These are phyloP conservation scores for Phoenix roebelenii DNA, from an alignment of 176 grass and related monocot genomes.

Conservation along the genomic window DNA sequence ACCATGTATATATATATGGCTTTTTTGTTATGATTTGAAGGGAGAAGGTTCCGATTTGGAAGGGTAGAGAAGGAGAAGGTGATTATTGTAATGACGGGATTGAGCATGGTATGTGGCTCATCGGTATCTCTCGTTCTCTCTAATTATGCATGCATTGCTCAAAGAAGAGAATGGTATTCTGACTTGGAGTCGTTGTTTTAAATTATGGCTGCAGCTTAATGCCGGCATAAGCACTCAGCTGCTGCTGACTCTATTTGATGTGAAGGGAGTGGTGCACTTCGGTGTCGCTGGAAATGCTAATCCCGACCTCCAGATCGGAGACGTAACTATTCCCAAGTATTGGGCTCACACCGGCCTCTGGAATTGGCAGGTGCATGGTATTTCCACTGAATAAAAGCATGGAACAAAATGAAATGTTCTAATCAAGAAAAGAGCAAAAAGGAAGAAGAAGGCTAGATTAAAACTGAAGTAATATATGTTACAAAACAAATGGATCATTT, in stretches of 20 bases:
- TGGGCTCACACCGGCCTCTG: conserved; percentile 63
- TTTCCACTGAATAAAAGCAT: too few species aligned
- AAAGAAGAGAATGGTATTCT: too few species aligned
- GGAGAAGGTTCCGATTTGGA: conserved; percentile 55
- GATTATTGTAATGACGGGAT: conserved; percentile 64
- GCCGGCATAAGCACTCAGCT: conserved; percentile 43
- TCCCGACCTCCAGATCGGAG: conserved; percentile 37
- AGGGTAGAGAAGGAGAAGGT: conserved; percentile 41
- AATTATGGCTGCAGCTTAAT: conserved; percentile 38
- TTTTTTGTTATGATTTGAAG: conserved; percentile 23
- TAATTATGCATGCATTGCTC: too few species aligned
- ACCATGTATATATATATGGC: not conserved
- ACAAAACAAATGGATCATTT: too few species aligned
- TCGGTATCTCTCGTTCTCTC: too few species aligned
- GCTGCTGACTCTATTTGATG: conserved; percentile 34
- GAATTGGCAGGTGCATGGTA: conserved; percentile 41
- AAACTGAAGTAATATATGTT: too few species aligned
- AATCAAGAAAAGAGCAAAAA: too few species aligned
- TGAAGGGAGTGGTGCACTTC: conserved; percentile 49
- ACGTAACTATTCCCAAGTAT: conserved; percentile 33
- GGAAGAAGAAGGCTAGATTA: too few species aligned
- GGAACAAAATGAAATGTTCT: too few species aligned
- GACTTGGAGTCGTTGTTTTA: too few species aligned
- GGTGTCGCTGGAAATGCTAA: conserved; percentile 62
- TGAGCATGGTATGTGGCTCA: conserved; percentile 45